Base-by-base conservation (phyloP, 2,329 filamentous ascomycete genomes). In the Aspergillus terreus region DNA sequence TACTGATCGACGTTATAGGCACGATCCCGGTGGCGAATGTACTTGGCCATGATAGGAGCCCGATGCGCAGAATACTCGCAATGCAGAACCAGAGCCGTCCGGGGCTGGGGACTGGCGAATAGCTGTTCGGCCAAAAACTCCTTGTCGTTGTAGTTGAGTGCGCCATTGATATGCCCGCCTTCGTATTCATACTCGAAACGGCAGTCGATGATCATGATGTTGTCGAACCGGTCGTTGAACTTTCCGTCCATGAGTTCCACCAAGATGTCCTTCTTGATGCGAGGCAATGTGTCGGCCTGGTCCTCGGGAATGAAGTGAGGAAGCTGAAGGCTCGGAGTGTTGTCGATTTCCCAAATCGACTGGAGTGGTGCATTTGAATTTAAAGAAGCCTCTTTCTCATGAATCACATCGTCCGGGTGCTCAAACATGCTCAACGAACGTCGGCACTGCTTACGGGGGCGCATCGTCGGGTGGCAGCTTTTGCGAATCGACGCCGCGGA, bases 171-270 rank as follows among this genome's bases (percentile, higher is more conserved):
- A 70, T 99, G 94, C 32, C 94, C 94, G 51, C 94, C 94, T 14
- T 96, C 87, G 69, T 95, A 99, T 74, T 99, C 94, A 71, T 99
- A 99, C 78, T 99, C 94, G 68, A 99, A 99, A 17, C 94, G 88
- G 71, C 94, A 99, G 72, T 99, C 94, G 64, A 99, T 87, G 64
- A 99, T 81, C 71, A 95, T 82, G 69, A 90, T 86, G 67, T 92
- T 83, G 54, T 91, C 85, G 69, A 88, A 97, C 21, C 82, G 71
- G 23, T 85, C 79, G 63, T 84, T 83, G 73, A 86, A 96, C 62
- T 88, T 87, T 55, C 91, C 91, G 70, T 96, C 88, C 55, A 99
- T 79, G 33, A 99, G 82, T n/a, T 91, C 82, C 50, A 96, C 75
- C 69, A 99, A 81, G 3, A 91, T 96, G 46, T 84, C 80, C 66